These are phyloP conservation scores for Magnaporthiopsis incrustans DNA, from an alignment of 2,329 filamentous ascomycete species.

Conservation along the genomic window DNA sequence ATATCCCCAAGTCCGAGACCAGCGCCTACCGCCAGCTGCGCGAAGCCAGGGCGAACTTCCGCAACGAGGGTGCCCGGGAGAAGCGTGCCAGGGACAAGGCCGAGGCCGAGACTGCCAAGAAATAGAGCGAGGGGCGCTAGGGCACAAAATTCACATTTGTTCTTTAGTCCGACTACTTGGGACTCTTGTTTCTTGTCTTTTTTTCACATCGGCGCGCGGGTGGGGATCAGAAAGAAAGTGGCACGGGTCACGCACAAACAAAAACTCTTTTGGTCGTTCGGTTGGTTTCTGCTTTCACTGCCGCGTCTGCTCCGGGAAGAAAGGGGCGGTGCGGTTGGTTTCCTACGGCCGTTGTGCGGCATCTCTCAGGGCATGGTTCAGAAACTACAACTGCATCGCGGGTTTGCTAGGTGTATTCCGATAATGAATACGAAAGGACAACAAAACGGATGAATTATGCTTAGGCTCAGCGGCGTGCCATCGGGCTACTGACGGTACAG, in stretches of 20 bases:
- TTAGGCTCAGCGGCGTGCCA: no score
- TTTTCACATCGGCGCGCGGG: conserved; percentile 6
- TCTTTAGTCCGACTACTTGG: conserved; percentile 2
- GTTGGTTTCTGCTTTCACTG: conserved; percentile 15
- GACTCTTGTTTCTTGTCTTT: conserved; percentile 7
- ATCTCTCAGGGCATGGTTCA: conserved; percentile 16
- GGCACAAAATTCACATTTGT: conserved; percentile 3
- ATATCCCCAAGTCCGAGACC: conserved; percentile 71
- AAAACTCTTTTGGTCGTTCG: conserved; percentile 14
- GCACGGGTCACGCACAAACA: conserved; percentile 8
- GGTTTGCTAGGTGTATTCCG: conserved; percentile 26
- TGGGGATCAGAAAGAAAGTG: conserved; percentile 2
- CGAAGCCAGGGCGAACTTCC: conserved; percentile 73
- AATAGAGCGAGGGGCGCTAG: conserved; percentile 44
- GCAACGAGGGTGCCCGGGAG: conserved; percentile 75
- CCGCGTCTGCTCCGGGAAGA: conserved; percentile 14
- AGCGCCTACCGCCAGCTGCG: conserved; percentile 83
- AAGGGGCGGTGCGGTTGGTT: conserved; percentile 7
- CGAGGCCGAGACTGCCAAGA: conserved; percentile 77
- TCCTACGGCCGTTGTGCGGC: conserved; percentile 8
- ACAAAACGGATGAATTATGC: no score
- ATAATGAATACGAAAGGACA: conserved; percentile 22
- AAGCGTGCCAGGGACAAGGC: conserved; percentile 88
- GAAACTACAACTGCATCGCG: conserved; percentile 12
- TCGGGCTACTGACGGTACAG: no score